Conservation (phyloP, 768 basidiomycete genomes). For the Mycena chlorophos region DNA sequence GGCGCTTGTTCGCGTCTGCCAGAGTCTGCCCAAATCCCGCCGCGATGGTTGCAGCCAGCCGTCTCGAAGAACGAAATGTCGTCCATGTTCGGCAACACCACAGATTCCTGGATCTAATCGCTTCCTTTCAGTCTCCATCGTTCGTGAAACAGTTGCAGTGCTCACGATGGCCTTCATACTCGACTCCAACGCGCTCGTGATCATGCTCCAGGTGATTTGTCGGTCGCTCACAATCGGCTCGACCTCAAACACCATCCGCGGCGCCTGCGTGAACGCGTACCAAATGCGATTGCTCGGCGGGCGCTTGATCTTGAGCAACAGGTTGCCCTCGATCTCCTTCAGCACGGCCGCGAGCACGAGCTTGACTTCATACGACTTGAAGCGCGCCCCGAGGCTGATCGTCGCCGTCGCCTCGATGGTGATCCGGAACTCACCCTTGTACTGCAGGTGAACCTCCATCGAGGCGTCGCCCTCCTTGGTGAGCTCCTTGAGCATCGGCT, state of each 20-base stretch:
- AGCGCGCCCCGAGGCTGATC: constrained; percentile 78
- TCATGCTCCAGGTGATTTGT: constrained; percentile 93
- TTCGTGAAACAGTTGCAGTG: background rate
- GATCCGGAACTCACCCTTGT: constrained; percentile 86
- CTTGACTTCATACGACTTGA: constrained; percentile 89
- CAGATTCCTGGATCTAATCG: constrained; percentile 82
- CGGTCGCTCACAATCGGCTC: constrained; percentile 94
- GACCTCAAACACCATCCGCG: constrained; percentile 84
- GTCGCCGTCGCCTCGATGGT: constrained; percentile 89
- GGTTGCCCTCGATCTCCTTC: constrained; percentile 87
- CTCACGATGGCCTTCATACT: constrained; percentile 85
- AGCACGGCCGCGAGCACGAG: constrained; percentile 86
- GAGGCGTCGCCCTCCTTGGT: constrained; percentile 92
- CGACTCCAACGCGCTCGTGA: constrained; percentile 85
- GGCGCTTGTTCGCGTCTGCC: constrained; percentile 41
- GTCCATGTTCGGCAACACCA: constrained; percentile 98
- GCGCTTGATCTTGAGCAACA: constrained; percentile 87
- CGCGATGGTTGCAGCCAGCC: constrained; percentile 58
- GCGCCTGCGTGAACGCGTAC: constrained; percentile 92
- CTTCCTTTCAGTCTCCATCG: constrained; percentile 8
- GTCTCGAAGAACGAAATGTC: constrained; percentile 97
- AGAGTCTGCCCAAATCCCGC: constrained; percentile 89
- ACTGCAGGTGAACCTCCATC: constrained; percentile 80
- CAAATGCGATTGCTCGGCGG: constrained; percentile 95
- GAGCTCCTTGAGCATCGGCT: constrained; percentile 97